These are phyloP conservation scores for Tolypocladium nubicola DNA, from an alignment of 2,329 filamentous ascomycete species.

Conservation along the genomic window DNA sequence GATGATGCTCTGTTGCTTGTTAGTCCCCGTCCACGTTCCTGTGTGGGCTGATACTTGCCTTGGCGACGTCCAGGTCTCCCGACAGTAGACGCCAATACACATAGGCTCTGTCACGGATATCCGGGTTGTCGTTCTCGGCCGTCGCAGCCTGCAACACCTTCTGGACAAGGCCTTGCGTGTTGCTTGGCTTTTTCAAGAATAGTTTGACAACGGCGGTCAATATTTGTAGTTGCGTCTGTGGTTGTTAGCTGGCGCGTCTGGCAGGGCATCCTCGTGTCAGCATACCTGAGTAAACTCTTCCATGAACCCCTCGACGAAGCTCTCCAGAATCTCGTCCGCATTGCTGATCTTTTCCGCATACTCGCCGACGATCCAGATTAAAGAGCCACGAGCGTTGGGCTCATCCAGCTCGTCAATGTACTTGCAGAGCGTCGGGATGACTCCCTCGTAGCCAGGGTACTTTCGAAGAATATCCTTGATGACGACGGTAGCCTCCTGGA, in stretches of 20 bases:
- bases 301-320: constrained; percentile 88
- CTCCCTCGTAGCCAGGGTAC: constrained; percentile 95
- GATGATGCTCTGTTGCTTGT: constrained; percentile 55
- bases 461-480: constrained; percentile 98
- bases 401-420: constrained; percentile 97
- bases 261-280: constrained; percentile 1
- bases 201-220: constrained; percentile 94
- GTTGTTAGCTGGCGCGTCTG: neutral
- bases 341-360: constrained; percentile 99
- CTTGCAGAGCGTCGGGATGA: constrained; percentile 91
- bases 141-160: constrained; percentile 91
- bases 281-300: constrained; percentile 90
- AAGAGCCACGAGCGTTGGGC: constrained; percentile 74
- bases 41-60: constrained; percentile 37
- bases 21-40: neutral
- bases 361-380: constrained; percentile 99
- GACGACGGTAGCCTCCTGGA: constrained; percentile 96
- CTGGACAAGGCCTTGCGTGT: constrained; percentile 82
- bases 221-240: constrained; percentile 90
- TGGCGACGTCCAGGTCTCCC: constrained; percentile 81
- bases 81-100: constrained; percentile 97
- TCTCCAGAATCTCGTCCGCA: constrained; percentile 83
- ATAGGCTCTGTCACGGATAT: constrained; percentile 93
- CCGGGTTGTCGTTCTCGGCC: constrained; percentile 91
- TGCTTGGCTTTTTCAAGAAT: constrained; percentile 92